Evolutionary conservation across 345 rosid species (phyloP).

Genomic region (Camelina laxa): DNA sequence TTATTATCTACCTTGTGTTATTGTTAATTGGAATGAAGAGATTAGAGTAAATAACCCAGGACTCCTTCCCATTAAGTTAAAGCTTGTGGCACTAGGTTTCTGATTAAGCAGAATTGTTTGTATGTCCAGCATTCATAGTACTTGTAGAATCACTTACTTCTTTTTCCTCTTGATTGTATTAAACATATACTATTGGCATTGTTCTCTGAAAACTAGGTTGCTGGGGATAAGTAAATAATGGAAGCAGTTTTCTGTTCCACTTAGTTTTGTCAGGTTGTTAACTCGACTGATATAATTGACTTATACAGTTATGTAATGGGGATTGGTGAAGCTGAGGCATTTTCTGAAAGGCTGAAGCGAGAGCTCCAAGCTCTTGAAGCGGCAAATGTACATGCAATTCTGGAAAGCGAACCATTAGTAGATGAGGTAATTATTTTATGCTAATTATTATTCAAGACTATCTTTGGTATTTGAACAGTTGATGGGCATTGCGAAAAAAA

Average conservation of each 20-base stretch:
- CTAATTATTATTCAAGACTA: not conserved
- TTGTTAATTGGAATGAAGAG: conserved; percentile 14
- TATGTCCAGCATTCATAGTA: conserved; percentile 9
- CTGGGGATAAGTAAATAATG: not conserved
- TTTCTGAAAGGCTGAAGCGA: conserved; percentile 96
- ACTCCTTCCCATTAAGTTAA: conserved; percentile 1
- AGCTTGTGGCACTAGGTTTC: conserved; percentile 27
- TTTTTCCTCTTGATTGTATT: not conserved
- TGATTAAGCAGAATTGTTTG: conserved; percentile 6
- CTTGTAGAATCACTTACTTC: conserved; percentile 6
- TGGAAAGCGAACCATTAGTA: conserved; percentile 95
- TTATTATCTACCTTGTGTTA: not conserved
- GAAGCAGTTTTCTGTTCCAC: not conserved
- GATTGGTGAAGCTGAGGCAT: conserved; percentile 97
- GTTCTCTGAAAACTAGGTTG: conserved; percentile 13
- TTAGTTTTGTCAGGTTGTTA: conserved; percentile 20
- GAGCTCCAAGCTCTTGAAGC: conserved; percentile 99
- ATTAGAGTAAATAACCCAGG: conserved; percentile 16
- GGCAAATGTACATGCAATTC: conserved; percentile 97
- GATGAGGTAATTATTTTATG: conserved; percentile 66
- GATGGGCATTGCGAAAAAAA: too few species aligned
- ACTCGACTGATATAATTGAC: conserved; percentile 17
- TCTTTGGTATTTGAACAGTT: conserved; percentile 10
- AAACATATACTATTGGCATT: conserved; percentile 1
- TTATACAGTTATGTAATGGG: conserved; percentile 92